Conservation (phyloP, 1,284 basidiomycete genomes). For the Boletus semigastroideus region DNA sequence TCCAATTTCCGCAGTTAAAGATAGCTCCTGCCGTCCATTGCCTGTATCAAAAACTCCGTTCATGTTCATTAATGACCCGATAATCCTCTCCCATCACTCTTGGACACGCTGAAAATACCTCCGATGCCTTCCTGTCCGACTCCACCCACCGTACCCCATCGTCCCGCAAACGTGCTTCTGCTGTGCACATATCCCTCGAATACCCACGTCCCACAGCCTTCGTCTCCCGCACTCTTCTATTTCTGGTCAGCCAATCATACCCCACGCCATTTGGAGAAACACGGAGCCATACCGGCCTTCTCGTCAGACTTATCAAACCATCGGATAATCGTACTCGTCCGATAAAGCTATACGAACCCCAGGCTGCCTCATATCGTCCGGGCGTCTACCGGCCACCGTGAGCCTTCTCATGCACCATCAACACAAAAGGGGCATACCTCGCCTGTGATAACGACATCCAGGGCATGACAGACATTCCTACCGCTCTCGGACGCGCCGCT, state of each 20-base stretch:
- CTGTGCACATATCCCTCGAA: conserved; percentile 34
- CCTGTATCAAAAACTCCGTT: conserved; percentile 25
- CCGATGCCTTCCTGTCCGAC: conserved; percentile 33
- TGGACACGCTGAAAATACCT: conserved; percentile 59
- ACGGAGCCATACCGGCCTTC: conserved; percentile 30
- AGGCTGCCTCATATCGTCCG: conserved; percentile 30
- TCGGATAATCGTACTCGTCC: conserved; percentile 53
- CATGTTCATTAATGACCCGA: conserved; percentile 30
- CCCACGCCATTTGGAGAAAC: background rate
- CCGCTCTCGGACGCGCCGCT: conserved; percentile 26
- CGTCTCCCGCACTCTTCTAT: conserved; percentile 29
- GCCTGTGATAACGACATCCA: conserved; percentile 38
- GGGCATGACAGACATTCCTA: conserved; percentile 29
- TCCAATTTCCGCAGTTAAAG: conserved; percentile 32
- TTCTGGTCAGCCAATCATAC: conserved; percentile 3
- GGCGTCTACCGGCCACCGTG: conserved; percentile 33
- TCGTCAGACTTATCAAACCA: conserved; percentile 46
- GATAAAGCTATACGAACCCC: conserved; percentile 41
- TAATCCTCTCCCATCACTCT: conserved; percentile 32
- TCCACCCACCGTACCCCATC: conserved; percentile 24
- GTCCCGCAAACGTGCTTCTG: conserved; percentile 30
- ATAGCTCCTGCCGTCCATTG: background rate
- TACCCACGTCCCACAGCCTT: conserved; percentile 35
- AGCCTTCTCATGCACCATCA: conserved; percentile 19
- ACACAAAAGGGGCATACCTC: conserved; percentile 28